Conservation (phyloP, 2,329 filamentous ascomycete genomes). For the Parastagonospora avenae region DNA sequence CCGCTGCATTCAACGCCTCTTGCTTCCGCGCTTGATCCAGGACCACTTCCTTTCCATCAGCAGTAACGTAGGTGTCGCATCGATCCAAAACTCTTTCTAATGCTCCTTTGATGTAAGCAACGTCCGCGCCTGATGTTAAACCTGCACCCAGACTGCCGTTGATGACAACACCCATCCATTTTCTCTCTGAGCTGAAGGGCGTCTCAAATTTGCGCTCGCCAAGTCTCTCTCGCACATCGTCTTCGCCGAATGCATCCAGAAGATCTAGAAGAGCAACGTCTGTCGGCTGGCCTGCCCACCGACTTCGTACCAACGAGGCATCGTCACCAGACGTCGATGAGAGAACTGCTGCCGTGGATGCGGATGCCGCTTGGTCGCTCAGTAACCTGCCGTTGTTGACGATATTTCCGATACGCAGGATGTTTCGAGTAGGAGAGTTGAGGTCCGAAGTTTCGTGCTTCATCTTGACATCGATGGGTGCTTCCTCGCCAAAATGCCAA, state of each 20-base stretch:
- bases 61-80: conserved; percentile 89
- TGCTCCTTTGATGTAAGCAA: conserved; percentile 94
- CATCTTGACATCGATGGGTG: conserved; percentile 62
- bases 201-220: conserved; percentile 84
- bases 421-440: conserved; percentile 75
- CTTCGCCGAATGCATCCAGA: conserved; percentile 86
- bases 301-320: conserved; percentile 71
- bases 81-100: conserved; percentile 83
- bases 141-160: conserved; percentile 56
- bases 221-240: conserved; percentile 85
- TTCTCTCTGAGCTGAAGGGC: conserved; percentile 94
- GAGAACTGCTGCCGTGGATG: conserved; percentile 77
- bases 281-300: conserved; percentile 96
- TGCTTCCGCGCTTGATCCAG: conserved; percentile 77
- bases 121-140: conserved; percentile 67
- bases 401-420: conserved; percentile 91
- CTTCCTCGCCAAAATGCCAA: conserved; percentile 82
- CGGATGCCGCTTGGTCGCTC: conserved; percentile 71
- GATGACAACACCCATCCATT: conserved; percentile 98
- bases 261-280: conserved; percentile 97
- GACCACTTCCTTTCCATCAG: conserved; percentile 83
- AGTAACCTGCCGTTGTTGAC: conserved; percentile 91
- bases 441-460: conserved; percentile 61
- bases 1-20: conserved; percentile 78
- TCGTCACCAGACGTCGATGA: conserved; percentile 77